Conservation (phyloP, 2,329 filamentous ascomycete genomes). For the Trichophyton benhamiae region DNA sequence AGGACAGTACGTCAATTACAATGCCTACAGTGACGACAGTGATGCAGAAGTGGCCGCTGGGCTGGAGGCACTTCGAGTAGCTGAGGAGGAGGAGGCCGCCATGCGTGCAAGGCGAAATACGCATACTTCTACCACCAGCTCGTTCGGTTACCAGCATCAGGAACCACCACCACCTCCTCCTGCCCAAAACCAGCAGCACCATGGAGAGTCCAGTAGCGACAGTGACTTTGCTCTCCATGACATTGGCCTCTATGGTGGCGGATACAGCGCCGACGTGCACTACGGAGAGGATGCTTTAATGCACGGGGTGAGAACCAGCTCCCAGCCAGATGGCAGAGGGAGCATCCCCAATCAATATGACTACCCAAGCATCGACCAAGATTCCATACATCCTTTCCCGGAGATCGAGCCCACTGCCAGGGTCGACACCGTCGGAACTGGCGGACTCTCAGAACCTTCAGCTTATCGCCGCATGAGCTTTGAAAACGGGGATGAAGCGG, state of each 20-base stretch:
- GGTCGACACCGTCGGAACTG: slow-evolving; percentile 82
- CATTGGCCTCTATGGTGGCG: slow-evolving; percentile 60
- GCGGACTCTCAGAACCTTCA: slow-evolving; percentile 66
- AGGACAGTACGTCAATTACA: slow-evolving; percentile 36
- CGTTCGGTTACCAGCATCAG: slow-evolving; percentile 31
- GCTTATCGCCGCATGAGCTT: slow-evolving; percentile 63
- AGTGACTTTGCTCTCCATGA: slow-evolving; percentile 63
- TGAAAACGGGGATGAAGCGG: slow-evolving; percentile 77
- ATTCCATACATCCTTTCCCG: slow-evolving; percentile 46
- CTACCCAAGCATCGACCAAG: slow-evolving; percentile 33
- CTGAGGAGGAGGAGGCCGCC: slow-evolving; percentile 61
- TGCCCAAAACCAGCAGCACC: background rate
- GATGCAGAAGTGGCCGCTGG: slow-evolving; percentile 81
- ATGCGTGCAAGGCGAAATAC: slow-evolving; percentile 49
- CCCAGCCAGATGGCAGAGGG: slow-evolving; percentile 7
- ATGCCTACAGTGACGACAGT: slow-evolving; percentile 57
- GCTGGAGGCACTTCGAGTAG: slow-evolving; percentile 68
- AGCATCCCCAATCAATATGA: slow-evolving; percentile 26
- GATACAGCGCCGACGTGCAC: slow-evolving; percentile 50
- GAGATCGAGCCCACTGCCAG: slow-evolving; percentile 49
- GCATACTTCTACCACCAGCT: slow-evolving; percentile 38
- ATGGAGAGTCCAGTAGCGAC: slow-evolving; percentile 45
- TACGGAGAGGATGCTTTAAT: slow-evolving; percentile 41
- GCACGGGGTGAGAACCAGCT: background rate
- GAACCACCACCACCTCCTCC: slow-evolving; percentile 17